Evolutionary conservation across 768 basidiomycete species (phyloP), one percentile per base, ranked within the genome.

Genomic region (Tubosaeta sp.): DNA sequence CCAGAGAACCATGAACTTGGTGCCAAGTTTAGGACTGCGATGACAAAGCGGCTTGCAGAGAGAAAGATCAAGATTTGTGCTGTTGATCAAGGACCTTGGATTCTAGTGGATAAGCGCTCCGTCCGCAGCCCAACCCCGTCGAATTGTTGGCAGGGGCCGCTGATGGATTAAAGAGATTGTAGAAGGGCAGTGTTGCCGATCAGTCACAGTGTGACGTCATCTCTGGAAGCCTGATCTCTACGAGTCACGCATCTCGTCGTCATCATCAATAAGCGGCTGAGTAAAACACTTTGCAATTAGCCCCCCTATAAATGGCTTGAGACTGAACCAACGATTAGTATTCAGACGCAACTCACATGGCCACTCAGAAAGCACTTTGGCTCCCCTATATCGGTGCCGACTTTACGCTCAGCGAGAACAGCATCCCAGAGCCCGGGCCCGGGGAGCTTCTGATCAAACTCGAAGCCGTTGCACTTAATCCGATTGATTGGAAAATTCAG

Each of bases 381-480:
- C 52, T 61, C 19, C 24, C 46, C 1, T 35, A 43, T 7, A 13
- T 60, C 6, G 58, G 58, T 29, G 44, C 46, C 2, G 53, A 55
- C 6, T 53, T 58, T 16, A 22, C 13, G 9, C 34, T 61, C 2
- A 52, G 49, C 22, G 18, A 25, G n/a, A 27, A 40, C 30, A 52
- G 53, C 0, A 63, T 75, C 1, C 70, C 67, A 0, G 59, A 58
- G 18, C 77, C 77, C 3, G 71, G 72, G 0, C 65, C 69, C 0
- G 71, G 70, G 14, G 73, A 78, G 44, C 49, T 79, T 34, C 68
- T 79, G 34, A 61, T 78, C 57, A 72, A 71, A 51, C 53, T 76
- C 24, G 50, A 68, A 32, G 67, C 78, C 0, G 65, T 69, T 0
- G 69, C 71, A 1, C 58, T 80, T 38, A 77, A 79, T 53, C 77